Conservation (phyloP, 1,284 basidiomycete genomes). For the Heterobasidion annosum region DNA sequence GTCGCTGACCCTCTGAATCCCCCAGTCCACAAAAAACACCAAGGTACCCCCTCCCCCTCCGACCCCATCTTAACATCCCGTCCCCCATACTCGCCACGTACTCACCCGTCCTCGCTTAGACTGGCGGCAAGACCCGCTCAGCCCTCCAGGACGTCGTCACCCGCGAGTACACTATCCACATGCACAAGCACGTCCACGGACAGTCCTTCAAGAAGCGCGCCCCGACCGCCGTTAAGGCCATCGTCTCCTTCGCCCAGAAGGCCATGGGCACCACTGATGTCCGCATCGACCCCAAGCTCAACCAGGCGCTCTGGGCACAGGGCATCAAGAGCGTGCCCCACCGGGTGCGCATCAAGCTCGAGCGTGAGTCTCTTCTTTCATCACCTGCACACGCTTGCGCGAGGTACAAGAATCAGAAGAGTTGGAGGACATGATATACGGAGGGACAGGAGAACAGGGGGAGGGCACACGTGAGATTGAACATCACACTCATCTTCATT, state of each 20-base stretch:
- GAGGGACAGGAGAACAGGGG: neutral
- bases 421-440: neutral
- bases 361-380: conserved; percentile 58
- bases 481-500: neutral
- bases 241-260: conserved; percentile 84
- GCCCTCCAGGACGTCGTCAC: conserved; percentile 95
- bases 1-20: neutral
- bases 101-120: conserved; percentile 28
- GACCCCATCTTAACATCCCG: neutral
- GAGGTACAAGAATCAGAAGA: neutral
- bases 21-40: neutral
- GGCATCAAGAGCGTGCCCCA: conserved; percentile 90
- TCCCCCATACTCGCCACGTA: neutral
- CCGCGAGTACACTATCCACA: conserved; percentile 93
- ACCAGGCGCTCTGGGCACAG: conserved; percentile 87
- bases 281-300: conserved; percentile 86
- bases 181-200: conserved; percentile 90
- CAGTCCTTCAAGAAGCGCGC: conserved; percentile 92
- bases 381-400: neutral
- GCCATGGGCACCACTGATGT: conserved; percentile 92
- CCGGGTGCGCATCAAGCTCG: conserved; percentile 84
- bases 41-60: neutral
- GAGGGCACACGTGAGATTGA: neutral
- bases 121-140: conserved; percentile 77
- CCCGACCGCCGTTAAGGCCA: conserved; percentile 89